Conservation (phyloP, 1,284 basidiomycete genomes). For the Heterobasidion parviporum region DNA sequence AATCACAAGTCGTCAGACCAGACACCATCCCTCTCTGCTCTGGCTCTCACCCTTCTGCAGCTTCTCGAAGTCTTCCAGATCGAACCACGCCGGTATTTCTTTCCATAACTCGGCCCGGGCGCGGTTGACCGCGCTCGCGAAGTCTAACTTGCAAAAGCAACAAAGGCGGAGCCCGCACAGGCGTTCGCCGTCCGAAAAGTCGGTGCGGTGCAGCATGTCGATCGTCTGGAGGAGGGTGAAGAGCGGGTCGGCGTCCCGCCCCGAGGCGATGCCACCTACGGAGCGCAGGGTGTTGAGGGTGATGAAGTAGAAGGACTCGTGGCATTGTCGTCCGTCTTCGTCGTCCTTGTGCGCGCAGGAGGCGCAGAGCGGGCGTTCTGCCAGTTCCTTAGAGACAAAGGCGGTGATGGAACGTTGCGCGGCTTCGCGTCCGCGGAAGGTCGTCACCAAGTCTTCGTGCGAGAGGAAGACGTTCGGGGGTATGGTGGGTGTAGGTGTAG, state of each 20-base stretch:
- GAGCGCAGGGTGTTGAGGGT: conserved; percentile 62
- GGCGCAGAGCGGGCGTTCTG: conserved; percentile 30
- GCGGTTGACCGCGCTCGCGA: conserved; percentile 37
- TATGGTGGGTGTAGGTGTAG: conserved; percentile 2
- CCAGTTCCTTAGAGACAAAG: conserved; percentile 52
- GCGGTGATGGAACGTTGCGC: conserved; percentile 54
- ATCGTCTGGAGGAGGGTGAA: conserved; percentile 57
- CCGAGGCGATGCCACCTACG: conserved; percentile 59
- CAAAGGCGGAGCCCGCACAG: conserved; percentile 55
- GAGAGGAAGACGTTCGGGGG: conserved; percentile 26
- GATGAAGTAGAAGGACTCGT: conserved; percentile 67
- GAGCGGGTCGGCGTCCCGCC: conserved; percentile 65
- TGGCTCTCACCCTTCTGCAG: conserved; percentile 8
- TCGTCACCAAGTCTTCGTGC: conserved; percentile 35
- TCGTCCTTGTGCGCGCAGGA: conserved; percentile 34
- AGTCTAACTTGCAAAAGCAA: conserved; percentile 51
- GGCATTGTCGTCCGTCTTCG: conserved; percentile 30
- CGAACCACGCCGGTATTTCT: conserved; percentile 62
- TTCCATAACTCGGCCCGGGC: conserved; percentile 59
- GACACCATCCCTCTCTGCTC: conserved; percentile 25
- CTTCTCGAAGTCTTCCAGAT: conserved; percentile 24
- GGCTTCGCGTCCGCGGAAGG: conserved; percentile 53
- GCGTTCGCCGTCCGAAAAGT: conserved; percentile 55
- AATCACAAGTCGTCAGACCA: neutral
- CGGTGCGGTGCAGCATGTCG: conserved; percentile 62